These are phyloP conservation scores for Volvariella surrecta DNA, from an alignment of 1,284 basidiomycete genomes.

Conservation along the genomic window DNA sequence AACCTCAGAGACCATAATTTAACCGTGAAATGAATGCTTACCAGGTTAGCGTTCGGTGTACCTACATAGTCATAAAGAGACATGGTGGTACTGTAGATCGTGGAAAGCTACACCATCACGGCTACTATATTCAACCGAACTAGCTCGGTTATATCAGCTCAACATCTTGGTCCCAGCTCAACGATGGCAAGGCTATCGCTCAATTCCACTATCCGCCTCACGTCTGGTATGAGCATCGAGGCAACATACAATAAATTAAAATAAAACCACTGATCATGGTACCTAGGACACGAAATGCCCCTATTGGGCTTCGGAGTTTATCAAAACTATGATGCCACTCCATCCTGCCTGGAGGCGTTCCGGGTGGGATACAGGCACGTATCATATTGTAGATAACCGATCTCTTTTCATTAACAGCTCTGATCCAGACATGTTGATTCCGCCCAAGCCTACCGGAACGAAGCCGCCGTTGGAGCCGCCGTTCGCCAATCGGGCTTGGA, in stretches of 20 bases:
- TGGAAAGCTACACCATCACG: neutral
- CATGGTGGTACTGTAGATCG: slow-evolving; percentile 13
- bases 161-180: neutral
- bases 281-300: slow-evolving; percentile 55
- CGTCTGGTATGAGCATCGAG: slow-evolving; percentile 2
- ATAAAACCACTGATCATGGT: slow-evolving; percentile 9
- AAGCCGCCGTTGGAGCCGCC: slow-evolving; percentile 45
- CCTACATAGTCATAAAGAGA: slow-evolving; percentile 43
- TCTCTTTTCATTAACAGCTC: neutral
- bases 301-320: slow-evolving; percentile 81
- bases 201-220: slow-evolving; percentile 14
- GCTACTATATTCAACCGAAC: neutral
- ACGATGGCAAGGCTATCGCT: neutral
- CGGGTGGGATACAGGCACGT: slow-evolving; percentile 70
- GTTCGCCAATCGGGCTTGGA: slow-evolving; percentile 43
- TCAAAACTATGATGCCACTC: slow-evolving; percentile 51
- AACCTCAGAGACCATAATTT: neutral
- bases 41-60: slow-evolving; percentile 50
- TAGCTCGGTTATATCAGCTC: neutral
- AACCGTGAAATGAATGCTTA: slow-evolving; percentile 17
- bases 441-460: slow-evolving; percentile 59
- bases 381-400: slow-evolving; percentile 5
- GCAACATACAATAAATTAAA: neutral
- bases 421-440: slow-evolving; percentile 43
- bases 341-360: slow-evolving; percentile 62